Evolutionary conservation across 2,329 filamentous ascomycete genomes (phyloP).

Genomic region (Chaetomiaceae sp.): DNA sequence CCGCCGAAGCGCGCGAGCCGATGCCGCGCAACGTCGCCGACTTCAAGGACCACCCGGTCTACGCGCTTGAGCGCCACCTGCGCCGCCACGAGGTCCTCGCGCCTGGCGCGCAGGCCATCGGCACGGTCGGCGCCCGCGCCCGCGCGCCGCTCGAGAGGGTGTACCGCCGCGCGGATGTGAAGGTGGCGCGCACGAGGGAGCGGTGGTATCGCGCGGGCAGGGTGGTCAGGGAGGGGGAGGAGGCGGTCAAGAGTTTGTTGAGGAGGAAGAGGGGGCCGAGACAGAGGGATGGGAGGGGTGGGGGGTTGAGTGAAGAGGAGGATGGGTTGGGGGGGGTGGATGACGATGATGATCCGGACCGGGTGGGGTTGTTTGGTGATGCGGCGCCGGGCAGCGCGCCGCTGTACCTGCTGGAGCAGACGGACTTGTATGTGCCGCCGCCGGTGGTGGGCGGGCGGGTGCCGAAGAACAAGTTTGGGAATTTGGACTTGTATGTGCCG

Average conservation of each 20-base stretch:
- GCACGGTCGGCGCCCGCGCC: constrained; percentile 67
- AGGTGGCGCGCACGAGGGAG: constrained; percentile 68
- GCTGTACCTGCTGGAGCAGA: constrained; percentile 57
- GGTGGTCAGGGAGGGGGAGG: constrained; percentile 69
- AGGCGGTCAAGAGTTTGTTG: constrained; percentile 70
- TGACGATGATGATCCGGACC: constrained; percentile 29
- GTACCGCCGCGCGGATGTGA: constrained; percentile 76
- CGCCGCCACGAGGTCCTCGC: constrained; percentile 75
- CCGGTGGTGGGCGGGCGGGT: constrained; percentile 69
- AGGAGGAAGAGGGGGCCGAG: constrained; percentile 35
- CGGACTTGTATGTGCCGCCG: constrained; percentile 67
- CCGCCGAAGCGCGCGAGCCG: constrained; percentile 65
- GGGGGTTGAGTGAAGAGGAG: constrained; percentile 36
- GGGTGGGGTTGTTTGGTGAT: constrained; percentile 27
- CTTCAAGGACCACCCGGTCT: constrained; percentile 79
- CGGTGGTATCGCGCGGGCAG: constrained; percentile 88
- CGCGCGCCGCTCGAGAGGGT: constrained; percentile 63
- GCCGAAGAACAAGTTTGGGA: constrained; percentile 88
- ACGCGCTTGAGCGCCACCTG: constrained; percentile 79
- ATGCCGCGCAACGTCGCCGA: constrained; percentile 84
- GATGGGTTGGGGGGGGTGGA: constrained; percentile 38
- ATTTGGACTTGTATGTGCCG: constrained; percentile 87
- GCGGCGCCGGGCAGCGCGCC: constrained; percentile 43
- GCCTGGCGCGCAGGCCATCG: constrained; percentile 62
- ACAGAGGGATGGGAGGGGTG: too few relatives aligned